phyloP scores from a whole-genome alignment of 2,329 filamentous ascomycete genomes.

The Orbilia blumenaviensis region DNA sequence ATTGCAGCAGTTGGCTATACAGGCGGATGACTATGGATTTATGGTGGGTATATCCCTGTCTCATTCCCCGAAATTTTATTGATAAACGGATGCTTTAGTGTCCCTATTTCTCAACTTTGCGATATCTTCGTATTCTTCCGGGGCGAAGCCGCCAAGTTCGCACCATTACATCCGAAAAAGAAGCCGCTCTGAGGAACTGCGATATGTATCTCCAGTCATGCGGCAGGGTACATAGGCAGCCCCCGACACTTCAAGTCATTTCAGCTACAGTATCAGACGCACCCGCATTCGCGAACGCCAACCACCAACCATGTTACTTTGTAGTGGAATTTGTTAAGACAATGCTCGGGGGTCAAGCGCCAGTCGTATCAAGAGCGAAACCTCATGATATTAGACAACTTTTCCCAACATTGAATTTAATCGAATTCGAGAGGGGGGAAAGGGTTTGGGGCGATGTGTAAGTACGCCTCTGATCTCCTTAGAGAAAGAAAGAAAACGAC shows the following conservation, averaged over 20 bases:
- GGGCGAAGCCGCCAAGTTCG: not conserved
- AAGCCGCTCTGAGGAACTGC: not conserved
- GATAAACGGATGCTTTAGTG: not conserved
- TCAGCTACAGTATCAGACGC: conserved; percentile 9
- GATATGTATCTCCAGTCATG: not conserved
- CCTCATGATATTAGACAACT: conserved; percentile 5
- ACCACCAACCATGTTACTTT: conserved; percentile 6
- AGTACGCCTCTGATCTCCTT: not conserved
- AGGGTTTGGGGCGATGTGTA: conserved; percentile 19
- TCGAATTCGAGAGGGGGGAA: conserved; percentile 25
- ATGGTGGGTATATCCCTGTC: not conserved
- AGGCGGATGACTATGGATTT: not conserved
- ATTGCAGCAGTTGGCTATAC: conserved; percentile 14
- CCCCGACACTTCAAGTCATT: conserved; percentile 15
- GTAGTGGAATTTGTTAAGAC: conserved; percentile 28
- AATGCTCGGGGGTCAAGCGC: not conserved
- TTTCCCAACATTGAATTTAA: conserved; percentile 8
- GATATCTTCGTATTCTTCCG: conserved; percentile 22
- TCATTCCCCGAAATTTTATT: not conserved
- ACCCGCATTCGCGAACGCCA: not conserved
- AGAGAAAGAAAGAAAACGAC: no score
- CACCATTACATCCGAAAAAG: conserved; percentile 1
- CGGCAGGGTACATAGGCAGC: not conserved
- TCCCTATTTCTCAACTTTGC: not conserved
- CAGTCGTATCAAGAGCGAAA: not conserved